Percentiles rank a stretch among this genome's conserved stretches.
phyloP scores from a whole-genome alignment of 495 filamentous ascomycete species.

The Daldinia caldariorum region DNA sequence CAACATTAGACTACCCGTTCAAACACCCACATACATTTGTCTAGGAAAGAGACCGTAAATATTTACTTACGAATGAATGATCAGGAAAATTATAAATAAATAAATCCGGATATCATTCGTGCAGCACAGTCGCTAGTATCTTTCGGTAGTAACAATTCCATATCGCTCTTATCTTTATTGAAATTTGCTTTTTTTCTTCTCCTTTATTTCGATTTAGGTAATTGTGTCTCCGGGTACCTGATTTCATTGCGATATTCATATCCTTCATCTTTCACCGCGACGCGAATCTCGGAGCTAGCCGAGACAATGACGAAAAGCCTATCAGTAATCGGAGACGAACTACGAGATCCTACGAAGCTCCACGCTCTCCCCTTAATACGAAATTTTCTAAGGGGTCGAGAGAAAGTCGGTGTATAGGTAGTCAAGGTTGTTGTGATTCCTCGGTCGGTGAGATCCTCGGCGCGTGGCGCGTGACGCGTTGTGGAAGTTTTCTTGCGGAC shows the following conservation, averaged over 20 bases:
- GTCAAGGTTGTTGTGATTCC: slow-evolving; percentile 62
- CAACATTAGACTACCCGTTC: not conserved
- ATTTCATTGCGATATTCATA: not conserved
- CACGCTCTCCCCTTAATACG: slow-evolving; percentile 50
- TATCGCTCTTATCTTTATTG: not conserved
- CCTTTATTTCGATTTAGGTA: not conserved
- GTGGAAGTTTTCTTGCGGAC: slow-evolving; percentile 55
- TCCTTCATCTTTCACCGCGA: not conserved
- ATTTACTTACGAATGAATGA: not conserved
- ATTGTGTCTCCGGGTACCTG: not conserved
- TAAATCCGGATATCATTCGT: not conserved
- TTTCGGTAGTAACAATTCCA: not conserved
- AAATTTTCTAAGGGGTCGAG: slow-evolving; percentile 39
- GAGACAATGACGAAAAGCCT: not conserved
- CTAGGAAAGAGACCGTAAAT: not conserved
- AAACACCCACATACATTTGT: not conserved
- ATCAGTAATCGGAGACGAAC: not conserved
- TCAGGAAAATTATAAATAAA: not conserved
- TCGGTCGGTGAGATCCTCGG: slow-evolving; percentile 55
- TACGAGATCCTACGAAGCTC: slow-evolving; percentile 46
- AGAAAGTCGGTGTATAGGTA: slow-evolving; percentile 50
- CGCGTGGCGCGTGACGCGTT: slow-evolving; percentile 45
- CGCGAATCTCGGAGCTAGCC: not conserved
- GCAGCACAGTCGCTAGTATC: not conserved
- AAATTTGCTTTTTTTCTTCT: too few species aligned